Evolutionary conservation across 2,329 filamentous ascomycete genomes (phyloP), one percentile per base, ranked within the genome.

Genomic region (Trichothecium roseum): DNA sequence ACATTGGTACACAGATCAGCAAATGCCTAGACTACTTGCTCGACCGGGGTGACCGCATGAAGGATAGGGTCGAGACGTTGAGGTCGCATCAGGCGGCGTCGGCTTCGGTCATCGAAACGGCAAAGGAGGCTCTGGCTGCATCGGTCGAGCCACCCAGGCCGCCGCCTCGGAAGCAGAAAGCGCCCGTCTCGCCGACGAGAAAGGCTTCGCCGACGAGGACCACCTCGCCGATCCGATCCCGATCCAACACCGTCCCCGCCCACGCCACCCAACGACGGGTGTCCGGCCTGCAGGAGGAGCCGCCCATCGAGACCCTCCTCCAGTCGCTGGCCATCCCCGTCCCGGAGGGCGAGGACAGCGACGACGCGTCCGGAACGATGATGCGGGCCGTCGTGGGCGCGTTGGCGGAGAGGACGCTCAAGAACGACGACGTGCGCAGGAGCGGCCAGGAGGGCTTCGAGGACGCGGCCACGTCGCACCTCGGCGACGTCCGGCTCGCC

Each of bases 361-460:
- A 47, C 1, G 39, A 40, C 4, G 36, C 36, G 4, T 24, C 20
- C 20, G 45, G 46, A 1, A 49, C 56, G 35, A 49, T 50, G 2
- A 48, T n/a, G n/a, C n/a, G 55, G 1, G 47, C 48, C 1, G 44
- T 70, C 3, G 45, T 50, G 1, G 59, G 59, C 7, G 53, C 46
- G 0, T 47, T 68, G 2, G 42, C 45, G 0, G 65, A 69, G 7
- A 59, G 68, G 13, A 46, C 46, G 4, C 42, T 38, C 3, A 72
- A 72, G 45, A 52, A 60, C 1, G 53, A 56, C 10, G 64, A 62
- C 14, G 61, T 74, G 5, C 56, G 59, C 2, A 52, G 48, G 4
- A 64, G 58, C 40, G 55, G 65, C 0, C 72, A 77, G 42, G 60
- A 63, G 12, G 60, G 62, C 1, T 68, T 72, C n/a, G 73, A 77